Conservation (phyloP, 1,284 basidiomycete genomes). For the Heterobasidion irregulare region DNA sequence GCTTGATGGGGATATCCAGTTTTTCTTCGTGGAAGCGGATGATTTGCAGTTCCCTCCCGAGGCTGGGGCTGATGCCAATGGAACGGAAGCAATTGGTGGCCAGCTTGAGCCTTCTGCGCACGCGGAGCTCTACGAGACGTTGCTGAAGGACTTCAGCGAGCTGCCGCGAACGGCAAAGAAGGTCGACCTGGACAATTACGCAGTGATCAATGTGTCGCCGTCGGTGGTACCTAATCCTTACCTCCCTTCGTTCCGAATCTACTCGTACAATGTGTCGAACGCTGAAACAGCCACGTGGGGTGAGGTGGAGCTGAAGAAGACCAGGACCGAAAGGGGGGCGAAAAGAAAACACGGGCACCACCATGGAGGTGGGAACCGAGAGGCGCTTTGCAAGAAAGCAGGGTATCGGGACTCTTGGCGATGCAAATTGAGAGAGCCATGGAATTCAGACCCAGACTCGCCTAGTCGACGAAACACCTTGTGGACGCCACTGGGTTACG, state of each 20-base stretch:
- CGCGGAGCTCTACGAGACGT: constrained; percentile 38
- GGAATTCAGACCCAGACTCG: constrained; percentile 55
- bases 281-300: constrained; percentile 17
- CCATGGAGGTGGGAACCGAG: constrained; percentile 32
- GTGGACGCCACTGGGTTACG: constrained; percentile 74
- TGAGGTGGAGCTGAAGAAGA: constrained; percentile 17
- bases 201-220: constrained; percentile 71
- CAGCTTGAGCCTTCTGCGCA: constrained; percentile 8
- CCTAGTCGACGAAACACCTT: constrained; percentile 65
- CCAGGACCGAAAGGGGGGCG: constrained; percentile 18
- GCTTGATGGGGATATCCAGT: constrained; percentile 26
- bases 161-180: constrained; percentile 45
- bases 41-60: constrained; percentile 32
- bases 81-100: constrained; percentile 14
- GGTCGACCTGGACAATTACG: constrained; percentile 58
- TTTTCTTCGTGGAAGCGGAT: constrained; percentile 52
- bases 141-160: constrained; percentile 48
- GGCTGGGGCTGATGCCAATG: constrained; percentile 9
- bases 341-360: constrained; percentile 39
- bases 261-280: constrained; percentile 69
- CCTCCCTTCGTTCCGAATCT: constrained; percentile 76
- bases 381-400: constrained; percentile 36
- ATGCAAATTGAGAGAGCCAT: constrained; percentile 48
- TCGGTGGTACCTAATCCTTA: constrained; percentile 86
- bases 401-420: constrained; percentile 49